These are phyloP conservation scores for Chrysanthemum seticuspe DNA, from an alignment of 129 eudicot genomes.

Conservation along the genomic window DNA sequence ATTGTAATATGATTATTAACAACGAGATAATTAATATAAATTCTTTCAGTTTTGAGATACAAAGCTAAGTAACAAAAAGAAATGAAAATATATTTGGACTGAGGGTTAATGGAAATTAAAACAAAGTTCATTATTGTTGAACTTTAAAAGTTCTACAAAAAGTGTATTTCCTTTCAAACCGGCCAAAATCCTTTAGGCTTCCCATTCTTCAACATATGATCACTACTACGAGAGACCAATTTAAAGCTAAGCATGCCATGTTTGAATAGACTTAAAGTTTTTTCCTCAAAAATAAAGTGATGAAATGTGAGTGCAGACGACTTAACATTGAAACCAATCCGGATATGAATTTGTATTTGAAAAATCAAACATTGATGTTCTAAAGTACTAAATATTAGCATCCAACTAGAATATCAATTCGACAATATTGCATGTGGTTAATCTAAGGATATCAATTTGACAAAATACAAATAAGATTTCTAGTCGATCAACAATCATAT, in stretches of 20 bases:
- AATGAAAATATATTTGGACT: not conserved
- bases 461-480: not conserved
- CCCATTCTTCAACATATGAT: slow-evolving; percentile 34
- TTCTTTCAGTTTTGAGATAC: too few species aligned
- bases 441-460: not conserved
- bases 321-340: too few species aligned
- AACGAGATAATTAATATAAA: too few species aligned
- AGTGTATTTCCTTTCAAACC: slow-evolving; percentile 32
- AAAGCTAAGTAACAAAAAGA: too few species aligned
- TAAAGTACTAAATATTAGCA: too few species aligned
- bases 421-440: not conserved
- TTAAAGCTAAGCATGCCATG: slow-evolving; percentile 21
- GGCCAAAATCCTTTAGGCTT: slow-evolving; percentile 32
- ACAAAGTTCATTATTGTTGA: not conserved
- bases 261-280: slow-evolving; percentile 4
- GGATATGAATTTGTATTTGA: too few species aligned
- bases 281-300: too few species aligned
- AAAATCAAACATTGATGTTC: too few species aligned
- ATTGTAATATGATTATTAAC: not conserved
- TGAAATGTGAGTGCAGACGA: too few species aligned
- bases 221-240: slow-evolving; percentile 19
- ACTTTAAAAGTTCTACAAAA: not conserved
- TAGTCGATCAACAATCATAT: not conserved
- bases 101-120: not conserved
- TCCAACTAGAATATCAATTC: too few species aligned